Base-by-base conservation (phyloP, 1,139 yeast genomes). In the Eremothecium gossypii region DNA sequence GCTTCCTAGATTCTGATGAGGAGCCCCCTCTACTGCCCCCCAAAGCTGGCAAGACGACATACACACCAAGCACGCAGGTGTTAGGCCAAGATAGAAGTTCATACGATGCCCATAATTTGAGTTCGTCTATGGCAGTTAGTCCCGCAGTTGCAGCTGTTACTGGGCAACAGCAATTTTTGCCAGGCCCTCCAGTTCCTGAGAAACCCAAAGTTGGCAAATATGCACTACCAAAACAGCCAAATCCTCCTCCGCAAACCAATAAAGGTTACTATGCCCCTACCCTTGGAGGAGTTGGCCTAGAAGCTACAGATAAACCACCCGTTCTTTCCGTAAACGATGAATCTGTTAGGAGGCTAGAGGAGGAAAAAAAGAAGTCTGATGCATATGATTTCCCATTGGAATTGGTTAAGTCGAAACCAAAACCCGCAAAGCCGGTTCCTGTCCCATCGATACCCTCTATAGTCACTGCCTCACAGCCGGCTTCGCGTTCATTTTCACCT, bases 351-450 rank as follows among this genome's bases (percentile, higher is more conserved):
- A 65, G 65, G 41, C 57, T 76, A 11, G 70, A 68, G 36, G 62
- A 62, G 20, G 68, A 68, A 20, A 78, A 79, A 57, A 72, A 73
- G 53, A 79, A 76, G 53, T 73, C 79, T 12, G 85, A 80, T 63
- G 85, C 86, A 1, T 85, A 83, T 55, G 95, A 85, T 57, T 78
- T 85, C 52, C 95, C 95, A 1, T 66, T 73, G 32, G 79, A 71
- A 41, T 62, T 84, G 40, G 65, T 83, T 26, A 49, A 50, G 35
- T 67, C 72, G 1, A 68, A 67, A 30, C 68, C 63, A 36, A 44
- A 47, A 31, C 60, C 69, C 17, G 61, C 65, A 3, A 64, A 58
- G 45, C 61, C 68, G 2, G 63, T 62, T 12, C 57, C 55, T 27
- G 53, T 51, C 12, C 31, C 31, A 29, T 12, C 31, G 13, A 29